Evolutionary conservation across 495 filamentous ascomycete genomes (phyloP).

Genomic region (Neurospora pannonica): DNA sequence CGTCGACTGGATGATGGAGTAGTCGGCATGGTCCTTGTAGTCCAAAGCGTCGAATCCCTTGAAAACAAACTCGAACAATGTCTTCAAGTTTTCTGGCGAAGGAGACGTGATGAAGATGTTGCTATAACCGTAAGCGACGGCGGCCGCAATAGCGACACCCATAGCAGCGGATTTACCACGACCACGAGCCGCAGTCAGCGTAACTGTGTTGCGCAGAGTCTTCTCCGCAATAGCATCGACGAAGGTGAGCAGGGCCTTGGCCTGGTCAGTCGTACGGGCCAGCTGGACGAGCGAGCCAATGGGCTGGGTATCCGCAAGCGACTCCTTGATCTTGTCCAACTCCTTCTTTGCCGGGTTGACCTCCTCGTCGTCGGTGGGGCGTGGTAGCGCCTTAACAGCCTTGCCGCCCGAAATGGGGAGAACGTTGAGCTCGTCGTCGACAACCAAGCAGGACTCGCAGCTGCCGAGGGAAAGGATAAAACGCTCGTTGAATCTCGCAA

Average conservation of each 20-base stretch:
- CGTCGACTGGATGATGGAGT: constrained; percentile 95
- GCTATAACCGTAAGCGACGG: constrained; percentile 91
- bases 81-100: constrained; percentile 96
- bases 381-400: constrained; percentile 74
- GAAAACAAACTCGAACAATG: constrained; percentile 96
- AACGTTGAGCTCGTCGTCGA: constrained; percentile 97
- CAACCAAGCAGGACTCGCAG: constrained; percentile 88
- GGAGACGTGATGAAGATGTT: constrained; percentile 99
- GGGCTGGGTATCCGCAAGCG: constrained; percentile 72
- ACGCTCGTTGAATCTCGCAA: constrained; percentile 93
- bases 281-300: constrained; percentile 75
- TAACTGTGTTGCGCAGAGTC: constrained; percentile 85
- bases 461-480: constrained; percentile 92
- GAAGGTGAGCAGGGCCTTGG: constrained; percentile 88
- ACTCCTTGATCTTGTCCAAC: constrained; percentile 79
- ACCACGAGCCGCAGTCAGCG: constrained; percentile 87
- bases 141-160: constrained; percentile 88
- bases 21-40: constrained; percentile 91
- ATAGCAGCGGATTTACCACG: constrained; percentile 95
- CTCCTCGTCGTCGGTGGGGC: constrained; percentile 56
- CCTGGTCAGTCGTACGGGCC: constrained; percentile 87
- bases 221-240: constrained; percentile 96
- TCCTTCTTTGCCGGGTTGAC: constrained; percentile 62
- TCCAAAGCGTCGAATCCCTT: constrained; percentile 93
- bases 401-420: constrained; percentile 95